Evolutionary conservation across 345 rosid genomes (phyloP), one percentile per base, ranked within the genome.

Genomic region (Populus pruinosa): DNA sequence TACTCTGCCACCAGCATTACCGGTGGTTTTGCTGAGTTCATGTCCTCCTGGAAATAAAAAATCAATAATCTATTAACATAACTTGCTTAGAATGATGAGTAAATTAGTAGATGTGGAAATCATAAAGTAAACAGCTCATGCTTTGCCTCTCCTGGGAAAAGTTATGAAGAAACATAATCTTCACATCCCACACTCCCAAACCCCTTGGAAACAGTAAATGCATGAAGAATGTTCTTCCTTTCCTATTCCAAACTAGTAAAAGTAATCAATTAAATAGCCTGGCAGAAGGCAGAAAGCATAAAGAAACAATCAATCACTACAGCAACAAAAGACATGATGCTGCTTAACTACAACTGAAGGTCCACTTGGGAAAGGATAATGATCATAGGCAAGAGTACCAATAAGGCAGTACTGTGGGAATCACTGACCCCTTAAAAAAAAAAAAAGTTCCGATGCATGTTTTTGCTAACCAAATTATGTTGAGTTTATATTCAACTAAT

Each of bases 1-100:
- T 72, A 91, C 25, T 81, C 97, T 88, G 80, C 93, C 96, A 3
- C 98, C 99, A 6, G 99, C 99, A 75, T 95, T 95, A 76, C 99
- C 98, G 4, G 98, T 95, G 74, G 82, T 21, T 74, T 88, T 85
- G 92, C 99, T 92, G 49, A 93, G 98, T 81, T 95, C 98, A 79
- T 92, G 97, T 62, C 97, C 98, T 18, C 97, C 98, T 94, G 91
- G 38, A 86, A 23, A 67, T n/a, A 59, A 25, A 33, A 70, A 31
- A 21, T 5, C 14, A 65, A 20, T 0, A 56, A 21, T 21, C 2
- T 0, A n/a, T 59, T 25, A n/a, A 3, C 63, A 23, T 59, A 25
- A 59, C 63, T 59, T 10, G 63, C 23, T 59, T 59, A 1, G 29
- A 59, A n/a, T 9, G 63, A 59, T n/a, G 29, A 59, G 23, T n/a